phyloP scores from a whole-genome alignment of 441 rosid species.

The Euphorbia corollata region DNA sequence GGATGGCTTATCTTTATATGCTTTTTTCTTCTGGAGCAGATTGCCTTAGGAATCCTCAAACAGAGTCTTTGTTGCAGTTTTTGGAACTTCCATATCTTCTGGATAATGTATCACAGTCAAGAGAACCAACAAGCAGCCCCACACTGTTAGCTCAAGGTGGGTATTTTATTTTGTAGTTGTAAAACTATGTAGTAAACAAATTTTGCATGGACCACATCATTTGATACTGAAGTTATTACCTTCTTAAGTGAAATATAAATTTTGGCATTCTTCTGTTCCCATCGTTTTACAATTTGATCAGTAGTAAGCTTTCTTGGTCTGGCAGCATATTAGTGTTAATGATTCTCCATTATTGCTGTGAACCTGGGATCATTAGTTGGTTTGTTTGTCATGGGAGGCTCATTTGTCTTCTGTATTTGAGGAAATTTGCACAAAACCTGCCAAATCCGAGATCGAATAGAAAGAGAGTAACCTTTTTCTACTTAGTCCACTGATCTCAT shows the following conservation, averaged over 20 bases:
- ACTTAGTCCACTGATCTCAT: not conserved
- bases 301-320: not conserved
- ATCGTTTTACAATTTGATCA: not conserved
- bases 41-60: slow-evolving; percentile 64
- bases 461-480: not conserved
- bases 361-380: not conserved
- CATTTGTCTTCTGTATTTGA: not conserved
- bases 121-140: slow-evolving; percentile 27
- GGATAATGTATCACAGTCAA: slow-evolving; percentile 42
- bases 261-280: not conserved
- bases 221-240: not conserved
- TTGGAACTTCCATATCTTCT: slow-evolving; percentile 77
- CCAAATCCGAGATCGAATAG: not conserved
- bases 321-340: not conserved
- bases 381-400: not conserved
- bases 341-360: not conserved
- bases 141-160: slow-evolving; percentile 37
- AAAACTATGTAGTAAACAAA: not conserved
- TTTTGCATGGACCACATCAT: not conserved
- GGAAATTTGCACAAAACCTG: not conserved
- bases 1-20: not conserved
- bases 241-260: not conserved
- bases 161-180: slow-evolving; percentile 15
- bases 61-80: slow-evolving; percentile 57
- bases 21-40: slow-evolving; percentile 30